These are phyloP conservation scores for Misopates orontium DNA, from an alignment of 257 asterid genomes.

Conservation along the genomic window DNA sequence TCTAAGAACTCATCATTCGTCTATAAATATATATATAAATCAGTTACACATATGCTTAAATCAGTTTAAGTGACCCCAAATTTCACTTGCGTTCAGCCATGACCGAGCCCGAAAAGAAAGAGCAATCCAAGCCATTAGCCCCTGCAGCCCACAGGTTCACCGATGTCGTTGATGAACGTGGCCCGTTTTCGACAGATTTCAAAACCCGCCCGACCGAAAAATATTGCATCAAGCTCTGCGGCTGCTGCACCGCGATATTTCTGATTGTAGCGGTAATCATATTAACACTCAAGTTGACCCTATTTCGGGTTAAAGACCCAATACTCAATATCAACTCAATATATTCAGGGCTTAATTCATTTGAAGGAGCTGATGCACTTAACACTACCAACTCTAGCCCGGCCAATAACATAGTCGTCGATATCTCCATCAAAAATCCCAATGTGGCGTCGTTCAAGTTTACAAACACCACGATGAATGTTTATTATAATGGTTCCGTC, in stretches of 20 bases:
- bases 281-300: slow-evolving; percentile 42
- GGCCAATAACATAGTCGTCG: slow-evolving; percentile 32
- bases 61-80: background rate
- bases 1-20: background rate
- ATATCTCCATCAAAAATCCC: slow-evolving; percentile 39
- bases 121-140: slow-evolving; percentile 42
- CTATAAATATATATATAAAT: too few relatives aligned
- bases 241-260: slow-evolving; percentile 40
- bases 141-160: too few relatives aligned
- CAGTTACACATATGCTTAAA: background rate
- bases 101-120: slow-evolving; percentile 32
- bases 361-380: slow-evolving; percentile 38
- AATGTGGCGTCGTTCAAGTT: slow-evolving; percentile 48
- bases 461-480: slow-evolving; percentile 23
- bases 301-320: slow-evolving; percentile 43
- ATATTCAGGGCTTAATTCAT: too few relatives aligned
- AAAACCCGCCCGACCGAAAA: slow-evolving; percentile 17
- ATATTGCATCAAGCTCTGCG: slow-evolving; percentile 51
- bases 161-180: too few relatives aligned
- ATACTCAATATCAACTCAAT: slow-evolving; percentile 30
- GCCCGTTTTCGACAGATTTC: slow-evolving; percentile 24
- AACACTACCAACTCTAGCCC: slow-evolving; percentile 18
- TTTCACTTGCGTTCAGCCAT: slow-evolving; percentile 8
- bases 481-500: slow-evolving; percentile 32
- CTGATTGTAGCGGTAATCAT: slow-evolving; percentile 28